Evolutionary conservation across 208 protist genomes (phyloP).

Genomic region (Hexamita inflata): DNA sequence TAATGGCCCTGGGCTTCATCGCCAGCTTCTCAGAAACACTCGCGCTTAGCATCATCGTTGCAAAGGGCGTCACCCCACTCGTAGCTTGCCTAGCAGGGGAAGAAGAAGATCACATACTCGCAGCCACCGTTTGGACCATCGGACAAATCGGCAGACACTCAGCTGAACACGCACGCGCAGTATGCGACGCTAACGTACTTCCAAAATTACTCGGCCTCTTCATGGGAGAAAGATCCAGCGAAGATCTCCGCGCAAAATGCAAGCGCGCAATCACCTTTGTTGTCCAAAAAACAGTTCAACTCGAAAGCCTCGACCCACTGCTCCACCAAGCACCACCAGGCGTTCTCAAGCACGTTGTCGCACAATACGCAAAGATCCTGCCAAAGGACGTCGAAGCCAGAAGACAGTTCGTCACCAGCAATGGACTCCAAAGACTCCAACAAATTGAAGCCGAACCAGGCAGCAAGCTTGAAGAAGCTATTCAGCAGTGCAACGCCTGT

Average conservation of each 20-base stretch:
- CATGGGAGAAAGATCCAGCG: conserved; percentile 61
- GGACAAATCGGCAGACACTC: conserved; percentile 84
- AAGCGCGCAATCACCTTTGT: conserved; percentile 81
- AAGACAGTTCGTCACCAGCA: conserved; percentile 76
- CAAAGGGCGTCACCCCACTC: conserved; percentile 69
- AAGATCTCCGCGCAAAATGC: conserved; percentile 78
- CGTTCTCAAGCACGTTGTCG: conserved; percentile 83
- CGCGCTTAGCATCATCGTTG: conserved; percentile 76
- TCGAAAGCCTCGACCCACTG: conserved; percentile 79
- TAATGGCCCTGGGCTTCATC: conserved; percentile 94
- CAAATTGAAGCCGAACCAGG: conserved; percentile 74
- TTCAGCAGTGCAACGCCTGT: conserved; percentile 83
- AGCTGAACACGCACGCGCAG: conserved; percentile 79
- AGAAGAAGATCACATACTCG: conserved; percentile 76
- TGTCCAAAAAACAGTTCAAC: conserved; percentile 77
- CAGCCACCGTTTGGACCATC: conserved; percentile 69
- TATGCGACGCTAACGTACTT: conserved; percentile 80
- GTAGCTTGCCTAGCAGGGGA: conserved; percentile 68
- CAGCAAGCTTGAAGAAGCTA: conserved; percentile 76
- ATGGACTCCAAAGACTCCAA: conserved; percentile 72
- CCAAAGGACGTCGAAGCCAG: conserved; percentile 81
- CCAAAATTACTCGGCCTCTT: conserved; percentile 70
- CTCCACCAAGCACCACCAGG: conserved; percentile 65
- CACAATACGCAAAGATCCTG: conserved; percentile 89
- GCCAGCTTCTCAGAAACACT: conserved; percentile 84